Evolutionary conservation across 1,139 yeast species (phyloP), one percentile per base, ranked within the genome.

Genomic region (Dujonia santamariae): DNA sequence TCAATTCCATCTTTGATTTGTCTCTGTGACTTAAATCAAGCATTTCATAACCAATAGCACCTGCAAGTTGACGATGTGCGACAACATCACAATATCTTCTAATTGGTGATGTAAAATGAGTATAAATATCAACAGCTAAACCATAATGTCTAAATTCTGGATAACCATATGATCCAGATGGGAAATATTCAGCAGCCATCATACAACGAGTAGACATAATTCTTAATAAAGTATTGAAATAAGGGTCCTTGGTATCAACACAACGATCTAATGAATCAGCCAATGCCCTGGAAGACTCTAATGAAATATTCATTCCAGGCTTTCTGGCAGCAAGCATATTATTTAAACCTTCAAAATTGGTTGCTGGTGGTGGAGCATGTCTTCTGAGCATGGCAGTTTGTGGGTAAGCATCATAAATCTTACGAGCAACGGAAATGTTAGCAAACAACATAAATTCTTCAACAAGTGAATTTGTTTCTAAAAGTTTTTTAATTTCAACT

Each of bases 381-480:
- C 98, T 80, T 77, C 95, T 85, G 40, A 92, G 69, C 97, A 92
- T 88, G 12, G 99, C 98, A 7, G 97, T 90, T 60, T 94, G 98
- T 7, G 98, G 98, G 56, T 82, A 92, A 2, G 96, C 81, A 40
- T 87, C 95, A 56, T 80, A 86, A 31, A 92, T 92, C 56, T 85
- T 87, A 51, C 87, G 74, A 3, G 98, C 98, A 16, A 94, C 99
- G 12, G 96, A 82, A 37, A 90, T 92, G 54, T 94, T 94, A 36
- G 98, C 99, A 48, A 94, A 72, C 73, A 94, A 74, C 99, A 94
- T 94, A 61, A 94, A 94, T 60, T 94, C 99, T 61, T 94, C 99
- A 40, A 94, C 99, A 37, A 94, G 68, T 3, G 97, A 90, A 56
- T 92, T 94, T 2, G 98, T 92, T 38, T 87, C 98, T 33, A 85